Base-by-base conservation (phyloP, 352 stramenopile species). In the Thalassiosira exigua region DNA sequence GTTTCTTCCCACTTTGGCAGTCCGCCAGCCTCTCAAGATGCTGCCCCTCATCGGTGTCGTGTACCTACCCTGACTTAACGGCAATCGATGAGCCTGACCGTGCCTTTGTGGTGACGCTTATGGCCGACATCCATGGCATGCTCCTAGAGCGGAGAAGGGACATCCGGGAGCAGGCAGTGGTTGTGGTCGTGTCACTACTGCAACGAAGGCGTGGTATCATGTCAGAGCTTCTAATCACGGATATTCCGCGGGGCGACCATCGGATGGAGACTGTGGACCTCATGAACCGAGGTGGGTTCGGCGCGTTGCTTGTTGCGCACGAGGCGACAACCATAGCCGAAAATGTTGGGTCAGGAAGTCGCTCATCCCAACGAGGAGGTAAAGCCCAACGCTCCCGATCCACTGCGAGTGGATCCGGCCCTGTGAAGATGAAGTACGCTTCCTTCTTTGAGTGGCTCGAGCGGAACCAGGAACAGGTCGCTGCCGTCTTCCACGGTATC, bases 371-470 rank as follows among this genome's bases (percentile, higher is more conserved):
- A n/a, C n/a, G n/a, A n/a, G n/a, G n/a, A n/a, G n/a, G n/a, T n/a
- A 74, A 72, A n/a, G 69, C 52, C n/a, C 19, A 21, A 44, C 14
- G 7, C 36, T 14, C 7, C 36, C 36, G 36, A 14, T 44, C 36
- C 7, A 56, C 5, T 19, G 7, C 5, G 22, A 30, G n/a, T 50
- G 21, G 46, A 56, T 32, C 65, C 4, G 48, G 46, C 27, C 24
- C 19, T 27, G 64, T 41, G 3, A 86, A 90, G 65, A 82, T 79
- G 58, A 89, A 90, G 29, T 92, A 92, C 66, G 79, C 61, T 32
- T 83, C 85, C 1, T 94, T 94, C 66, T 94, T 94, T 69, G 82
- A 91, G 50, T 94, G 89, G 89, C 69, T 91, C 12, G 86, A 93
- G n/a, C 66, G 75, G n/a, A 85, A 94, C 58, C 42, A 84, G 58